Base-by-base conservation (phyloP, 805 yeast species). In the Pichia cephalocereana region DNA sequence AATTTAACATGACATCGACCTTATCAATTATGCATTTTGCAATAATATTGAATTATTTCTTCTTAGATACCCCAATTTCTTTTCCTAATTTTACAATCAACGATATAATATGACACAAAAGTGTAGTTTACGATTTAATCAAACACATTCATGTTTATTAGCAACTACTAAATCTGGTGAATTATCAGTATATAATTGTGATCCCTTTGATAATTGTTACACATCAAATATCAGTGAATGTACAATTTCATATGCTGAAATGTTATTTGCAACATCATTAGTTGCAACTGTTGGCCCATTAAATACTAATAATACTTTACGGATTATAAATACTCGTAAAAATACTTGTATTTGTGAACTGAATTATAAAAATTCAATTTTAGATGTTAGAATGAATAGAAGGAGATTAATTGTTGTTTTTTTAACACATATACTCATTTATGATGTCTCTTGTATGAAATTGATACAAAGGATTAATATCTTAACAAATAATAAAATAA, bases 391-490 rank as follows among this genome's bases (percentile, higher is more conserved):
- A 55, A 74, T 91, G 67, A 93, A 91, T 65, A 74, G 97, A 40
- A 83, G 85, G 56, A 70, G 97, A 41, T 72, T 91, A 54, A 74
- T 87, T 32, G 93, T 90, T 17, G 79, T 86, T 7, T 69, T 91
- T 46, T 72, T 79, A 44, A 91, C 87, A 51, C 95, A 90, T 64
- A 79, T 93, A 10, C 86, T 81, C 62, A 78, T 91, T 43, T 93
- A 91, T 68, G 97, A 91, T 64, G 83, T 91, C 52, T 80, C 93
- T 49, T 86, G 95, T 63, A 89, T 91, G 82, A 81, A 86, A 58
- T 75, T 90, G 27, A 63, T 91, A 40, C 85, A 81, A 57, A 82
- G 83, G 1, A 75, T 84, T 36, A 88, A 84, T 43, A 34, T 48
- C n/a, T 17, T 34, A 4, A 31, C 59, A 69, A 27, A 47, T 17